Evolutionary conservation across 2,329 filamentous ascomycete genomes (phyloP), one percentile per base, ranked within the genome.

Genomic region (Nigrospora osmanthi): DNA sequence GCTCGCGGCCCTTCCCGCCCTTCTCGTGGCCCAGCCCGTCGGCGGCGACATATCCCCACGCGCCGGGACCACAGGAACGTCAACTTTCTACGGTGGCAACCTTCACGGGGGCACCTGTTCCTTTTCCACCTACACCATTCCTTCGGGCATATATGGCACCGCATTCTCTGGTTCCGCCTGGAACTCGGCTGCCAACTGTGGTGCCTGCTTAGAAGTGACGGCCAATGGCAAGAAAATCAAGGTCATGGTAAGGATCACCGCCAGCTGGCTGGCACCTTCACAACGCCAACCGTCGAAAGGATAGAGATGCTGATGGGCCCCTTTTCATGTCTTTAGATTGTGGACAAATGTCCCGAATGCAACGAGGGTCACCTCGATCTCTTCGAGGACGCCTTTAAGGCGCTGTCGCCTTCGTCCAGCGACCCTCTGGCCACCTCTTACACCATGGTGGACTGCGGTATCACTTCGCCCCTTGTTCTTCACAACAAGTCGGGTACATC

Each of bases 81-180:
- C 72, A 38, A 78, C 76, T 39, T 76, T 68, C 52, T 79, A 80
- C 54, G 70, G 72, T 31, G 75, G 77, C 30, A 76, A 79, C 57
- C 58, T 80, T 2, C 59, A 63, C 6, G 80, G 80, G 35, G 82
- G 82, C 49, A 72, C 70, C 47, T 87, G 82, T 63, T 78, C 75
- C 12, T 84, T 85, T 68, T 67, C 69, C 9, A 76, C 71, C 42
- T 84, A 83, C 65, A 80, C 72, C 3, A 65, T 85, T 23, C 80
- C 81, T 7, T 66, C 72, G 11, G 67, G 68, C 12, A 61, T 85
- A 45, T 78, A 68, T 53, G 82, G 83, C 45, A 81, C 80, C 11
- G 82, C 83, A 2, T 70, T 81, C 41, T 78, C 80, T 1, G 72
- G 72, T 35, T 64, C 69, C 3, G 74, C 72, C 52, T 86, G 82